Base-by-base conservation (phyloP, 2,329 filamentous ascomycete genomes). In the Balansia obtecta region DNA sequence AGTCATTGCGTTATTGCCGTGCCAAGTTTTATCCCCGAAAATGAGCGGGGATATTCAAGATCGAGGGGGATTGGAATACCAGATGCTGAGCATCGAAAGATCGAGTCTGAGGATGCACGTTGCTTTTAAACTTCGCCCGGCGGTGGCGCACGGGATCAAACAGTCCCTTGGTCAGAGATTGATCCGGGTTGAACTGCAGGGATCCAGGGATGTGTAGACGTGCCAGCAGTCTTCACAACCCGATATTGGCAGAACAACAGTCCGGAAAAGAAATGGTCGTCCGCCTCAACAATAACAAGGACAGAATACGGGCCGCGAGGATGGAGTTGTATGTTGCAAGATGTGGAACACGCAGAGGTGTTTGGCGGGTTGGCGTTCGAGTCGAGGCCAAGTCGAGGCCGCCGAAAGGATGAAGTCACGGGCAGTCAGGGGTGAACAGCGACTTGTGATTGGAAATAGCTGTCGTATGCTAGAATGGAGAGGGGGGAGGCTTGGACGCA, bases 1-100 rank as follows among this genome's bases (percentile, higher is more conserved):
- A 63, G 64, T 71, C 71, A 77, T 76, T 55, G 49, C 63, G 59
- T 53, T 45, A 20, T 22, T 32, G 33, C 22, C 27, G 9, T 45
- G 13, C 27, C 13, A 15, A 37, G 27, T 39, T 22, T 9, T 45
- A 15, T 45, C 33, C 13, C 40, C 32, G 12, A 37, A 41, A 22
- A 44, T 48, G 42, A 50, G 38, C 46, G 45, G 47, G 39, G 48
- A 22, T 40, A 48, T 52, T 50, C 43, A 45, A 50, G 50, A 47
- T 48, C 3, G 12, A 27, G 39, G 30, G 8, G 13, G 7, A 16
- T n/a, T 7, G 16, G 18, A 13, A 11, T 8, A 11, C 15, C 1
- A 39, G 22, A 40, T 27, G 15, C 13, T 20, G 34, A 13, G 40
- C 41, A 45, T 51, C 45, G 50, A 44, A 47, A 10, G 44, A 22